Base-by-base conservation (phyloP, 2,329 filamentous ascomycete genomes). In the Microdochium bolleyi region DNA sequence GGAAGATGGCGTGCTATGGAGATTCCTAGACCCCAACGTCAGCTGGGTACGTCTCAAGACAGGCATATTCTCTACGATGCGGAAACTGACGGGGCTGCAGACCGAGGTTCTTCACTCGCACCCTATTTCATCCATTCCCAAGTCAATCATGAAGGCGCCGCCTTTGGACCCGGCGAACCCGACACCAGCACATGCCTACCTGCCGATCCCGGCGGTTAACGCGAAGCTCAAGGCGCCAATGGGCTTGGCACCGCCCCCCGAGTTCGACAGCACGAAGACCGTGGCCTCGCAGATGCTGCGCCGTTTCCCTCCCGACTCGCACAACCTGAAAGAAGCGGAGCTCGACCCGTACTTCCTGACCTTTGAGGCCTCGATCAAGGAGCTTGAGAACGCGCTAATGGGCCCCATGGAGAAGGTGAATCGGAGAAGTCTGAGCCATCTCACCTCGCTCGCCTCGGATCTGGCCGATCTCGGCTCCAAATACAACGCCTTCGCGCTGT, bases 401-500 rank as follows among this genome's bases (percentile, higher is more conserved):
- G 94, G 94, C 0, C 91, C 90, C 5, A 96, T 99, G 76, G 95
- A 99, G 67, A 96, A 95, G 68, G 91, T 96, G 56, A 99, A 97
- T 63, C 84, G 92, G 30, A 83, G 94, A 34, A 91, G 92, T 5
- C 74, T 99, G 7, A 89, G 84, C 55, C 94, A 99, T 63, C 71
- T 97, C 10, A 89, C 89, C 14, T 84, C 87, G 4, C 75, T 96
- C 49, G 90, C 90, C 2, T 81, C 90, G 4, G 94, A 99, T 66
- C 79, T 97, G 55, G 90, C 91, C 60, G 94, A 99, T 64, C 78
- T 99, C 9, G 94, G 94, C 8, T 94, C 92, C n/a, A 83, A 91
- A 56, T 97, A 94, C 69, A 99, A 99, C 63, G 94, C 89, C 1
- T 99, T 99, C 69, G 95, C 95, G 0, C 77, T 99, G 1, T 96